Conservation (phyloP, 2,329 filamentous ascomycete genomes). For the Chaetomiaceae sp. region DNA sequence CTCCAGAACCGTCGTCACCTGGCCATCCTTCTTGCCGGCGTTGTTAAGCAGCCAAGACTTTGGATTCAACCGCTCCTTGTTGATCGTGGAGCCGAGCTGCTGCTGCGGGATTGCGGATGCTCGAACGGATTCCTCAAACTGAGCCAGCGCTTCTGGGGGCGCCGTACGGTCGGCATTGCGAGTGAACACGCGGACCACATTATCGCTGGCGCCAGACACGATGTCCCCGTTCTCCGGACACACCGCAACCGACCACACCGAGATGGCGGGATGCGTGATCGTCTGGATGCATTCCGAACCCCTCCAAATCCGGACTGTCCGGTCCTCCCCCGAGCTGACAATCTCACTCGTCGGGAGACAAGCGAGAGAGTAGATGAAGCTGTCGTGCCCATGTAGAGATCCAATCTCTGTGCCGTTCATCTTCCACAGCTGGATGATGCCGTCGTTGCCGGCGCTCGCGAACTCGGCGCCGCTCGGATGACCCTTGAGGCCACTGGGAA, state of each 20-base stretch:
- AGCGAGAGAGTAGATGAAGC: slow-evolving; percentile 86
- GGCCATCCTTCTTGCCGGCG: slow-evolving; percentile 89
- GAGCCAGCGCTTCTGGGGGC: slow-evolving; percentile 59
- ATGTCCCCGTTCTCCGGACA: slow-evolving; percentile 83
- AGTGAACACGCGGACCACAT: slow-evolving; percentile 78
- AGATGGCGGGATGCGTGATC: slow-evolving; percentile 94
- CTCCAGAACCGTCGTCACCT: slow-evolving; percentile 88
- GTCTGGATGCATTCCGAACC: slow-evolving; percentile 82
- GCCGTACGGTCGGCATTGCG: slow-evolving; percentile 66
- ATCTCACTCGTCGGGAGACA: slow-evolving; percentile 78
- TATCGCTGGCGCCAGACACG: slow-evolving; percentile 88
- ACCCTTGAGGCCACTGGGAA: slow-evolving; percentile 53
- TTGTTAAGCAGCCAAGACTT: slow-evolving; percentile 80
- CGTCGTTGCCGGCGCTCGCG: slow-evolving; percentile 91
- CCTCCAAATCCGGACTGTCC: slow-evolving; percentile 88
- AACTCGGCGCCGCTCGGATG: slow-evolving; percentile 86
- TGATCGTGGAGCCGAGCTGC: slow-evolving; percentile 68
- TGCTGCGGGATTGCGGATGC: slow-evolving; percentile 84
- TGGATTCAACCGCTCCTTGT: slow-evolving; percentile 87
- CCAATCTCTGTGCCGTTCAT: slow-evolving; percentile 70
- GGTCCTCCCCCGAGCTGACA: slow-evolving; percentile 87
- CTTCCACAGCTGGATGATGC: slow-evolving; percentile 82
- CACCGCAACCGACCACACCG: slow-evolving; percentile 88
- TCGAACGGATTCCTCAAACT: slow-evolving; percentile 79
- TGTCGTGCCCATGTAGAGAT: slow-evolving; percentile 83